Evolutionary conservation across 805 yeast species (phyloP).

Genomic region (Ogataea methanolica): DNA sequence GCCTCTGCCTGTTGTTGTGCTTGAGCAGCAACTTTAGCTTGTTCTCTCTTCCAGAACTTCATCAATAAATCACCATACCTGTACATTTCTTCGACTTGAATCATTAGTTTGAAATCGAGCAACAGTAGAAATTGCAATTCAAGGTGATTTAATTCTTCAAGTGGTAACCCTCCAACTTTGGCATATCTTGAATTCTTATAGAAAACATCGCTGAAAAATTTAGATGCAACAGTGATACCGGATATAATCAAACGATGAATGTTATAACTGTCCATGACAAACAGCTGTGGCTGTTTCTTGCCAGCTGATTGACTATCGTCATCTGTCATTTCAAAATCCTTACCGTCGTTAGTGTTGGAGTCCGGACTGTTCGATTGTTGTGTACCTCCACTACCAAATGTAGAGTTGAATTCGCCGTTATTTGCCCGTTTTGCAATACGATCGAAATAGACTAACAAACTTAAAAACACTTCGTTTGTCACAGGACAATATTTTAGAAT

Average conservation of each 20-base stretch:
- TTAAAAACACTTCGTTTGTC: constrained; percentile 93
- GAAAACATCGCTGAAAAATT: constrained; percentile 90
- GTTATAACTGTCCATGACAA: constrained; percentile 94
- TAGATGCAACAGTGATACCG: constrained; percentile 92
- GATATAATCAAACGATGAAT: constrained; percentile 91
- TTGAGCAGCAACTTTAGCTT: constrained; percentile 30
- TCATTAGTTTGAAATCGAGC: constrained; percentile 81
- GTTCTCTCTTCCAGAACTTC: constrained; percentile 80
- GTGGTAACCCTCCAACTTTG: constrained; percentile 90
- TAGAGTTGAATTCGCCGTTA: constrained; percentile 32
- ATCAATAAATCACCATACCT: constrained; percentile 81
- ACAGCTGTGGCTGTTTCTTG: constrained; percentile 48
- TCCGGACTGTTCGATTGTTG: neutral
- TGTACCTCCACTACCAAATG: constrained; percentile 8
- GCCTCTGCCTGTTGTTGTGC: constrained; percentile 10
- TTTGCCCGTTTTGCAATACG: constrained; percentile 84
- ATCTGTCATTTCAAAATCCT: constrained; percentile 19
- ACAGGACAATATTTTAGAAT: constrained; percentile 96
- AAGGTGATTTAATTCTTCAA: constrained; percentile 86
- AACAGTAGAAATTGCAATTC: constrained; percentile 85
- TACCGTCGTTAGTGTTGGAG: constrained; percentile 9
- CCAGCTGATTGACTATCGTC: constrained; percentile 1
- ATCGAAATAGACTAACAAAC: constrained; percentile 89
- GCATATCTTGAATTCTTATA: constrained; percentile 94
- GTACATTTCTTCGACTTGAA: constrained; percentile 86